Evolutionary conservation across 495 filamentous ascomycete genomes (phyloP).

Genomic region (Lasiosphaeriaceae sp.): DNA sequence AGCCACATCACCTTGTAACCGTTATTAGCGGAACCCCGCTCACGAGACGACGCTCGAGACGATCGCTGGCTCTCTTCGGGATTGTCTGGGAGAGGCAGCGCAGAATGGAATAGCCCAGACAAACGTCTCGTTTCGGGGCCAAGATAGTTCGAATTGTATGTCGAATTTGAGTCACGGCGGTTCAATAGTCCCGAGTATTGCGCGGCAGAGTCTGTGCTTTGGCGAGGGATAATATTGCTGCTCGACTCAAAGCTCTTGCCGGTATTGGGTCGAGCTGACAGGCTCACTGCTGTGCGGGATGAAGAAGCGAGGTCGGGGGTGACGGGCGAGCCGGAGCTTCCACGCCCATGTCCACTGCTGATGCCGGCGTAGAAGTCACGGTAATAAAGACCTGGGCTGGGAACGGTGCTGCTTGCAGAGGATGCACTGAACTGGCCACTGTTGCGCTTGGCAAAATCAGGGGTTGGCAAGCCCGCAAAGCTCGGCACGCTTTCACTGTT

Average conservation of each 20-base stretch:
- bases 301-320: slow-evolving; percentile 36
- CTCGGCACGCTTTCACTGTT: slow-evolving; percentile 60
- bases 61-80: slow-evolving; percentile 41
- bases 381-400: slow-evolving; percentile 50
- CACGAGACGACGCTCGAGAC: slow-evolving; percentile 49
- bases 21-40: slow-evolving; percentile 35
- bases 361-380: slow-evolving; percentile 43
- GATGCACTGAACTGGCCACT: slow-evolving; percentile 55
- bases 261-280: slow-evolving; percentile 44
- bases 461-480: slow-evolving; percentile 42
- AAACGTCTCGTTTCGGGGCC: slow-evolving; percentile 40
- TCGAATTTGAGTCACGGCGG: slow-evolving; percentile 46
- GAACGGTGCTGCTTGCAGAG: slow-evolving; percentile 39
- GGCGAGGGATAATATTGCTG: slow-evolving; percentile 36
- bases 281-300: slow-evolving; percentile 28
- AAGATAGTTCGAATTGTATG: slow-evolving; percentile 38
- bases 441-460: slow-evolving; percentile 52
- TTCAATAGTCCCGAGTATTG: slow-evolving; percentile 22
- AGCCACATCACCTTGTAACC: slow-evolving; percentile 69
- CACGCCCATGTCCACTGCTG: slow-evolving; percentile 29
- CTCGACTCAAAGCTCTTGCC: slow-evolving; percentile 48
- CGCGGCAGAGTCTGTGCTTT: slow-evolving; percentile 40
- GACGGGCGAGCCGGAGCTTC: slow-evolving; percentile 38
- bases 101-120: slow-evolving; percentile 79
- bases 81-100: slow-evolving; percentile 74